Evolutionary conservation across 2,329 filamentous ascomycete species (phyloP).

Genomic region (Fusarium zealandicum): DNA sequence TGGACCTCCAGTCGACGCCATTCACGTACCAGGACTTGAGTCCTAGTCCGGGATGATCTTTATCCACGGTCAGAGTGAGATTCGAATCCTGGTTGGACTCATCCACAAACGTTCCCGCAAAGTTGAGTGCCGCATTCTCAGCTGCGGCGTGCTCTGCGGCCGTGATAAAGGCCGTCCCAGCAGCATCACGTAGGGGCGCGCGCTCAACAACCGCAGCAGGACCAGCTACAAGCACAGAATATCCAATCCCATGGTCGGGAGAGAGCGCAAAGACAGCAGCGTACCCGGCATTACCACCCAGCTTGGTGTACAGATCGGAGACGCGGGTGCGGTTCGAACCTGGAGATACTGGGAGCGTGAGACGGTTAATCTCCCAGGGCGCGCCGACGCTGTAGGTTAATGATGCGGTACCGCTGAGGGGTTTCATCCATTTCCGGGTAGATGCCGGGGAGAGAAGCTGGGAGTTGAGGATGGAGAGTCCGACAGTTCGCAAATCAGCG

Average conservation of each 20-base stretch:
- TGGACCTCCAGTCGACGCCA: constrained; percentile 2
- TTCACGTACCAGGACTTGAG: constrained; percentile 2
- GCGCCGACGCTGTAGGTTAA: constrained; percentile 22
- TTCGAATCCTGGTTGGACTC: not conserved
- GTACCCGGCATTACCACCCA: constrained; percentile 41
- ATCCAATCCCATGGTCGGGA: constrained; percentile 43
- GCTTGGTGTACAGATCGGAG: constrained; percentile 41
- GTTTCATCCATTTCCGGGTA: constrained; percentile 33
- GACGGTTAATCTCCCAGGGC: constrained; percentile 34
- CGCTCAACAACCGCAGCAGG: not conserved
- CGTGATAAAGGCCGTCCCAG: not conserved
- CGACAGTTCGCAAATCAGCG: constrained; percentile 5
- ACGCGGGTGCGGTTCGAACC: constrained; percentile 36
- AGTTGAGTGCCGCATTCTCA: not conserved
- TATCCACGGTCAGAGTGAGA: constrained; percentile 16
- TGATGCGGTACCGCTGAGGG: constrained; percentile 16
- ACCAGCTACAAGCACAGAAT: not conserved
- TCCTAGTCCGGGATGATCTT: constrained; percentile 13
- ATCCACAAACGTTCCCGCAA: not conserved
- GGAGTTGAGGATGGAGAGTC: constrained; percentile 32
- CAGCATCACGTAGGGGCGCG: not conserved
- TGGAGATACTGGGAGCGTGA: constrained; percentile 10
- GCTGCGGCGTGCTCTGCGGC: constrained; percentile 1
- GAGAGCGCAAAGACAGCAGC: constrained; percentile 39
- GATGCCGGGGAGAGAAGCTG: constrained; percentile 9